Evolutionary conservation across 441 rosid species (phyloP).

Genomic region (Arabidopsis lyrata): DNA sequence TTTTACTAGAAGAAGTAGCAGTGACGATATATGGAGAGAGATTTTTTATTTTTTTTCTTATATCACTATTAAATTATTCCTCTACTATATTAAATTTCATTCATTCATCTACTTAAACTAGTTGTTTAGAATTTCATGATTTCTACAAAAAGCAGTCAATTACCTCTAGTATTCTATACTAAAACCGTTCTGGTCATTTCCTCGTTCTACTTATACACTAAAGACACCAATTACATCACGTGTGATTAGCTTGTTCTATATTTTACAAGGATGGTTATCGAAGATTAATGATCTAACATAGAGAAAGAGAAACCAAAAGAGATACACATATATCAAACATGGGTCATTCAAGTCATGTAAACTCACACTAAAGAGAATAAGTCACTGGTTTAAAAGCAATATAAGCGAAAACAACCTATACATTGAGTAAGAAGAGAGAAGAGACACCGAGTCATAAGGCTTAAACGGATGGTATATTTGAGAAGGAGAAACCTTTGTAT

Average conservation of each 20-base stretch:
- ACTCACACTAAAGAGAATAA: constrained; percentile 33
- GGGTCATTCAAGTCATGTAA: constrained; percentile 37
- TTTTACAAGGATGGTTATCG: background rate
- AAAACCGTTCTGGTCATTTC: background rate
- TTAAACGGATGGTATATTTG: constrained; percentile 86
- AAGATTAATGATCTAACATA: constrained; percentile 27
- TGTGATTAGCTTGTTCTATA: constrained; percentile 6
- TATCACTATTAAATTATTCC: no score
- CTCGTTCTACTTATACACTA: background rate
- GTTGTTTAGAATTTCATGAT: constrained; percentile 3
- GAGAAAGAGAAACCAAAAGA: constrained; percentile 26
- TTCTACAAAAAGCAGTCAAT: background rate
- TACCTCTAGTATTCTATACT: background rate
- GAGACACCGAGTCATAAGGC: constrained; percentile 5
- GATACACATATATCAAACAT: constrained; percentile 30
- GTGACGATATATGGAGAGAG: no score
- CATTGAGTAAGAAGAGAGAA: constrained; percentile 30
- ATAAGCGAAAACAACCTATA: constrained; percentile 28
- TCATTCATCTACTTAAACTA: constrained; percentile 2
- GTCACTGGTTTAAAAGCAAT: constrained; percentile 10
- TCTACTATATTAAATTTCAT: no score
- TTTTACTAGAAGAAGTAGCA: no score
- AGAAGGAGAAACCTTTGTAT: constrained; percentile 93
- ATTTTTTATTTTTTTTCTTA: no score
- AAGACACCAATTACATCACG: background rate